These are phyloP conservation scores for Aspergillus hancockii DNA, from an alignment of 495 filamentous ascomycete species.

Conservation along the genomic window DNA sequence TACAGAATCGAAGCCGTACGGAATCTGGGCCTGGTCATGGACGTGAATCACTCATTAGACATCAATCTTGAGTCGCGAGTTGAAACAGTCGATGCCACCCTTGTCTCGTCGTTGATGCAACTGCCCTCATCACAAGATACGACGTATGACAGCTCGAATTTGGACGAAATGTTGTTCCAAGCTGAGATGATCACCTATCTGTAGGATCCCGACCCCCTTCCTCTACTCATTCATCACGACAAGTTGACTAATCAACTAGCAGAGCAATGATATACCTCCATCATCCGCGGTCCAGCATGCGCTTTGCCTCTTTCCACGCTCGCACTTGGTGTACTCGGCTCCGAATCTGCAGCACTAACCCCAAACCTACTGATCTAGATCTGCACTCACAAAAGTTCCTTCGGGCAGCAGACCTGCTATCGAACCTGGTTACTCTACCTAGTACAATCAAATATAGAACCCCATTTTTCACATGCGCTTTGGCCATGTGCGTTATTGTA, in stretches of 20 bases:
- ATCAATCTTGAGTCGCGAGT: constrained; percentile 15
- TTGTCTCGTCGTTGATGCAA: constrained; percentile 70
- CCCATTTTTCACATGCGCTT: constrained; percentile 75
- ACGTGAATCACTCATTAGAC: constrained; percentile 35
- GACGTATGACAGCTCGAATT: constrained; percentile 56
- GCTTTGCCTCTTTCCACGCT: constrained; percentile 25
- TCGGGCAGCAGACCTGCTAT: constrained; percentile 67
- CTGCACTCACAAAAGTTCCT: constrained; percentile 71
- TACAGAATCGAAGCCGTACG: constrained; percentile 52
- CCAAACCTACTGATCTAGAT: constrained; percentile 36
- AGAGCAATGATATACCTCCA: constrained; percentile 71
- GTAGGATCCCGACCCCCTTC: constrained; percentile 10
- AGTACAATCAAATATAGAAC: constrained; percentile 64
- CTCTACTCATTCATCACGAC: background rate
- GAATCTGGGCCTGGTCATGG: constrained; percentile 67
- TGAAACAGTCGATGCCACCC: constrained; percentile 59
- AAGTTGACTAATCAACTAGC: background rate
- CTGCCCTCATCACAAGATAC: constrained; percentile 64
- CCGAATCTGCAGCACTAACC: constrained; percentile 31
- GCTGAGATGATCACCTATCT: constrained; percentile 64
- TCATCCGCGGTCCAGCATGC: constrained; percentile 57
- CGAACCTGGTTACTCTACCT: constrained; percentile 72
- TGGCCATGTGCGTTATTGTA: constrained; percentile 50
- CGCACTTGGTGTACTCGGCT: constrained; percentile 27
- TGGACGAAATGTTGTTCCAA: constrained; percentile 83